Evolutionary conservation across 257 asterid genomes (phyloP).

Genomic region (Jaltomata sinuosa): DNA sequence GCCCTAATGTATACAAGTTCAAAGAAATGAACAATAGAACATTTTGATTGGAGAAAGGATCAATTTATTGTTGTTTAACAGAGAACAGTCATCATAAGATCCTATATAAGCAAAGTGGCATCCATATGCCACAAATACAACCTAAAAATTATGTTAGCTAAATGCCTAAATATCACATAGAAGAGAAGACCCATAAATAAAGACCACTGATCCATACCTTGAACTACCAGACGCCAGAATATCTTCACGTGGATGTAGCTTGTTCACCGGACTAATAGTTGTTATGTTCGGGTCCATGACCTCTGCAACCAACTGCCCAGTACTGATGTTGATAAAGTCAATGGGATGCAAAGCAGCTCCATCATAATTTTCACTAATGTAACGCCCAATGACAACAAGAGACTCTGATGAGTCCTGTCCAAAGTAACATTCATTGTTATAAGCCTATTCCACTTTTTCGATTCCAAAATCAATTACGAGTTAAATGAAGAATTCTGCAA

Average conservation of each 20-base stretch:
- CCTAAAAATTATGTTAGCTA: no score
- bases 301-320: conserved; percentile 88
- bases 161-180: not conserved
- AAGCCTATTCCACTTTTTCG: not conserved
- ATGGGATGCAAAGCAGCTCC: conserved; percentile 94
- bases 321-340: conserved; percentile 73
- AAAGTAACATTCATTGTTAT: not conserved
- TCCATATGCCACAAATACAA: not conserved
- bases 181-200: not conserved
- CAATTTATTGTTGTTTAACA: not conserved
- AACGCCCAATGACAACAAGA: conserved; percentile 84
- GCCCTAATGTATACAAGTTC: not conserved
- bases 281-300: conserved; percentile 89
- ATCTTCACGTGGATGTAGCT: conserved; percentile 91
- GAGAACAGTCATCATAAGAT: not conserved
- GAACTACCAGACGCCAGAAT: conserved; percentile 95
- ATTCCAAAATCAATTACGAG: not conserved
- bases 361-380: conserved; percentile 84
- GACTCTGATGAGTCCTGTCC: conserved; percentile 86
- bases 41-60: not conserved
- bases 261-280: conserved; percentile 89
- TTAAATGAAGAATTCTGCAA: not conserved
- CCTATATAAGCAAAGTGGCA: not conserved
- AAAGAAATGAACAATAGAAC: not conserved
- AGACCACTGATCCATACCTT: conserved; percentile 37